Conservation (phyloP, 78 protist species). For the Dictyostelium capitatum region DNA sequence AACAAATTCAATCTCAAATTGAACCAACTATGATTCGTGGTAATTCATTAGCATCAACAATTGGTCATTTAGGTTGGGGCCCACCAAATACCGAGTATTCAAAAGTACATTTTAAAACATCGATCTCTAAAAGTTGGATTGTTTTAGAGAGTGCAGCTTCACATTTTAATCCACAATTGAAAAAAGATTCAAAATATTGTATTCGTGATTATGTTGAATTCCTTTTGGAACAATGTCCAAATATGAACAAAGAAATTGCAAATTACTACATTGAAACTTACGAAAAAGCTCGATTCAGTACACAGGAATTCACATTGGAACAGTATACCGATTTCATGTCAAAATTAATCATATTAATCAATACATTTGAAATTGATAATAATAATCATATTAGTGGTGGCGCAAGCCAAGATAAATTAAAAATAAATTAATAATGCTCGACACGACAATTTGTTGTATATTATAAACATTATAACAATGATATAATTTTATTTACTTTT, state of each 20-base stretch:
- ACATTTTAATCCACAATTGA: conserved; percentile 41
- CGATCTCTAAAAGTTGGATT: conserved; percentile 68
- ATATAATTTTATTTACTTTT: no score
- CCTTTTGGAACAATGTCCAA: conserved; percentile 43
- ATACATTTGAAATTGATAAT: conserved; percentile 9
- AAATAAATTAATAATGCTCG: no score
- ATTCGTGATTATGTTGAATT: conserved; percentile 63
- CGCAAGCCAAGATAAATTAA: no score
- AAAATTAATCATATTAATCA: background rate
- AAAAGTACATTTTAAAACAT: conserved; percentile 84
- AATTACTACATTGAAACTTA: conserved; percentile 53
- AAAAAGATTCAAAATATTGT: conserved; percentile 33
- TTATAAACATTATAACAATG: no score
- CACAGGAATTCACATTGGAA: conserved; percentile 66
- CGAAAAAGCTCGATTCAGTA: conserved; percentile 82
- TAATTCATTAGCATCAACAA: background rate
- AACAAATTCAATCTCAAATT: conserved; percentile 50
- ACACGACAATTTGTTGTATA: no score
- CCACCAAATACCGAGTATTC: conserved; percentile 54
- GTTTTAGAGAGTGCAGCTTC: conserved; percentile 70
- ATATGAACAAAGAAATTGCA: conserved; percentile 32
- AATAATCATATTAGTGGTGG: background rate
- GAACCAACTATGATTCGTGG: conserved; percentile 42
- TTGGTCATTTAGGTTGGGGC: conserved; percentile 87
- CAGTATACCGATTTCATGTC: conserved; percentile 64